A percentile compares a stretch with the other conserved stretches of the same genome.
Conservation (phyloP, 495 filamentous ascomycete genomes). For the Aspergillus ostianus region DNA sequence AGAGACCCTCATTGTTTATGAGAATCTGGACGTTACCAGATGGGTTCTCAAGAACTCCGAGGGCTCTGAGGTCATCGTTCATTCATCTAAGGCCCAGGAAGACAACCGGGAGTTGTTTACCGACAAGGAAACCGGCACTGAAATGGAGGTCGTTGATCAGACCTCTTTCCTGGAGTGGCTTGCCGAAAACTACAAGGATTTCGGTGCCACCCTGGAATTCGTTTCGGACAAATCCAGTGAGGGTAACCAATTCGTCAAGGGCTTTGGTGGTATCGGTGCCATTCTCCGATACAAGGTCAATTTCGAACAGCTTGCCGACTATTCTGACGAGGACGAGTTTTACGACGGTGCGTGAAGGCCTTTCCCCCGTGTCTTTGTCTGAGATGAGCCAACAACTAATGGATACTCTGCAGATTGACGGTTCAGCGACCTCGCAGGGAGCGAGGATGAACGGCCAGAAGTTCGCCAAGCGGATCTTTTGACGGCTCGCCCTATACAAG, state of each 20-base stretch:
- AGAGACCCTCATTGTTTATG: constrained; percentile 94
- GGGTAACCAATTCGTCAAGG: constrained; percentile 99
- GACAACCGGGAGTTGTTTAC: constrained; percentile 77
- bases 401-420: constrained; percentile 70
- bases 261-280: constrained; percentile 96
- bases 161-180: constrained; percentile 97
- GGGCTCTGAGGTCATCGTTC: constrained; percentile 69
- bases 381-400: constrained; percentile 11
- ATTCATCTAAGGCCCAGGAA: constrained; percentile 88
- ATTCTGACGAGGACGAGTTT: constrained; percentile 96
- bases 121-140: constrained; percentile 90
- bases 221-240: constrained; percentile 95
- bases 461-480: constrained; percentile 59
- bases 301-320: constrained; percentile 96
- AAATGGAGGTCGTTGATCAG: constrained; percentile 90
- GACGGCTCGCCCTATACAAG: constrained; percentile 55
- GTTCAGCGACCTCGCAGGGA: constrained; percentile 79
- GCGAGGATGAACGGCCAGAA: constrained; percentile 84
- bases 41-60: constrained; percentile 79
- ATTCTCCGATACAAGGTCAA: constrained; percentile 99
- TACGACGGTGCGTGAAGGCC: constrained; percentile 72
- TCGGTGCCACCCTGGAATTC: constrained; percentile 94
- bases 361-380: background rate
- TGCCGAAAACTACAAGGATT: constrained; percentile 95
- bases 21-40: constrained; percentile 91